Evolutionary conservation across 2,329 filamentous ascomycete genomes (phyloP).

Genomic region (Dactylonectria macrodidyma): DNA sequence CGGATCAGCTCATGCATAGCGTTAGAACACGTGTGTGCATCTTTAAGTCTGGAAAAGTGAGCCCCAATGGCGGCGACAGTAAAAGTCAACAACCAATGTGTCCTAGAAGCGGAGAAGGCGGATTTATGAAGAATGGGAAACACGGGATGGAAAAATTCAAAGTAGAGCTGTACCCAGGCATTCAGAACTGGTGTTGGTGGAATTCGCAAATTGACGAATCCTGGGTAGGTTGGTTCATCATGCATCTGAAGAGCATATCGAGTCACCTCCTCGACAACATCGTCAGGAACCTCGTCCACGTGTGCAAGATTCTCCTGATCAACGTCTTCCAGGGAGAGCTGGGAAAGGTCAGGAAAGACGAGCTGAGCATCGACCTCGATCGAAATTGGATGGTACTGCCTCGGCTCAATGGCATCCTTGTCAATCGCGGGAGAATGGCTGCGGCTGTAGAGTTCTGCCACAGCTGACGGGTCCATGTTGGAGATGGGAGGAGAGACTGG

Average conservation of each 20-base stretch:
- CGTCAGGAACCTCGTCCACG: background rate
- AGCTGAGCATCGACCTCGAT: background rate
- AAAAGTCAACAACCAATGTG: constrained; percentile 4
- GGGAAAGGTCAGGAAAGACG: background rate
- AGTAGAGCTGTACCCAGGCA: constrained; percentile 5
- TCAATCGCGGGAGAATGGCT: constrained; percentile 3
- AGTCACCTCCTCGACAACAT: background rate
- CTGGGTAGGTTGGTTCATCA: background rate
- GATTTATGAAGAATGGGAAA: constrained; percentile 11
- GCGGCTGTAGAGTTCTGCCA: constrained; percentile 4
- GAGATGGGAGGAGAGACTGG: background rate
- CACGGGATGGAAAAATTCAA: constrained; percentile 8
- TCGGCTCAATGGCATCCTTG: background rate
- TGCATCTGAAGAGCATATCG: background rate
- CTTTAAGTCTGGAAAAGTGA: constrained; percentile 5
- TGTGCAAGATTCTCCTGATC: constrained; percentile 6
- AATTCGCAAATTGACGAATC: background rate
- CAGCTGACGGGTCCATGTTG: background rate
- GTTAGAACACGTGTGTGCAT: background rate
- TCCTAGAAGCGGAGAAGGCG: background rate
- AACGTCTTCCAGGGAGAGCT: background rate
- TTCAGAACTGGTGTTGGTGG: constrained; percentile 7
- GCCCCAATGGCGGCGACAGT: constrained; percentile 6
- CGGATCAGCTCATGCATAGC: constrained; percentile 9
- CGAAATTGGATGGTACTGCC: background rate